Conservation (phyloP, 805 yeast species). For the Candida ficus region DNA sequence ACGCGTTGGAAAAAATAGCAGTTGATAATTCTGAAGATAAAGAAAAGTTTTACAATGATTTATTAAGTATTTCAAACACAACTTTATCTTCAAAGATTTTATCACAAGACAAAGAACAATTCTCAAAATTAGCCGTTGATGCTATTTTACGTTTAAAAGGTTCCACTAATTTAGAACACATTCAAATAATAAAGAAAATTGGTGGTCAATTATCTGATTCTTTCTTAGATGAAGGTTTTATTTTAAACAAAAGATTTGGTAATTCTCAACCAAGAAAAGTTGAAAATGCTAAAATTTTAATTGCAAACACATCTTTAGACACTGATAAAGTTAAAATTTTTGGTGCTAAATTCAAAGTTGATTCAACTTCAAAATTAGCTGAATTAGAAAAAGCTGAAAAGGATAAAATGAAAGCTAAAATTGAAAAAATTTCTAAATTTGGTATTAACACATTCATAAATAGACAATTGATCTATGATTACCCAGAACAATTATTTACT, state of each 20-base stretch:
- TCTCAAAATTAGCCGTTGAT: slow-evolving; percentile 87
- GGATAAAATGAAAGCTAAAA: slow-evolving; percentile 85
- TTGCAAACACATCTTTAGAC: slow-evolving; percentile 94
- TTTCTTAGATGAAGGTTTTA: slow-evolving; percentile 93
- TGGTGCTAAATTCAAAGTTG: slow-evolving; percentile 97
- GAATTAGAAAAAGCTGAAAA: slow-evolving; percentile 91
- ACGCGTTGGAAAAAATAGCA: slow-evolving; percentile 71
- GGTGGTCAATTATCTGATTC: slow-evolving; percentile 94
- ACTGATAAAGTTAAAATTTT: slow-evolving; percentile 96
- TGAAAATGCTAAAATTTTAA: slow-evolving; percentile 77
- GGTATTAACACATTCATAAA: slow-evolving; percentile 88
- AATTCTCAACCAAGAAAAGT: slow-evolving; percentile 87
- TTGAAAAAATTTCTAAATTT: slow-evolving; percentile 82
- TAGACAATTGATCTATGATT: slow-evolving; percentile 94
- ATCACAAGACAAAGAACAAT: slow-evolving; percentile 90
- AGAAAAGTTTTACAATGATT: slow-evolving; percentile 65
- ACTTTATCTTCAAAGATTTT: slow-evolving; percentile 90
- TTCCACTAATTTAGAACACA: slow-evolving; percentile 83
- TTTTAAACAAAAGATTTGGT: slow-evolving; percentile 87
- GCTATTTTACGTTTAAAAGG: slow-evolving; percentile 90
- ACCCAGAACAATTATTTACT: slow-evolving; percentile 93
- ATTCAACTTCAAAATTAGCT: slow-evolving; percentile 89
- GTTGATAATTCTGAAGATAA: slow-evolving; percentile 73
- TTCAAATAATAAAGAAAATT: slow-evolving; percentile 86
- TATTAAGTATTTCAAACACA: slow-evolving; percentile 84